Conservation (phyloP, 177 flowering plant genomes). For the Telopea speciosissima region DNA sequence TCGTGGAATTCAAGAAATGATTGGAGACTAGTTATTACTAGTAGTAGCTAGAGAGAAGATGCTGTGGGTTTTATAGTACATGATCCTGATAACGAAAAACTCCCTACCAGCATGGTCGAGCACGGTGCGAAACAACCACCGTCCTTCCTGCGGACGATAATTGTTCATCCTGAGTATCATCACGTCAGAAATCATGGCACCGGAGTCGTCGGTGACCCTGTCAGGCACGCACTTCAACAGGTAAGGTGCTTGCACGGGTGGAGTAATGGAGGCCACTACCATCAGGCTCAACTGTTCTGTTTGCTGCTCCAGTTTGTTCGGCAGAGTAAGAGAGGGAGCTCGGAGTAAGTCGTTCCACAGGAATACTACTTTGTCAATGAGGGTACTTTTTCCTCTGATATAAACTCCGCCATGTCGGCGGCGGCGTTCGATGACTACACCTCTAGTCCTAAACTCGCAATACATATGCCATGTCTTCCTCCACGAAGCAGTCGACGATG, state of each 20-base stretch:
- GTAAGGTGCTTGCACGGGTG: constrained; percentile 89
- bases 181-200: constrained; percentile 91
- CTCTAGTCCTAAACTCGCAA: constrained; percentile 82
- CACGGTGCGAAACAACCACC: constrained; percentile 93
- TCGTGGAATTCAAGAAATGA: too few species aligned
- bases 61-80: constrained; percentile 34
- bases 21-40: too few species aligned
- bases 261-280: constrained; percentile 60
- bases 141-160: constrained; percentile 85
- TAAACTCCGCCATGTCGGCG: constrained; percentile 34
- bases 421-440: constrained; percentile 53
- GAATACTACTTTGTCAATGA: constrained; percentile 25
- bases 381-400: constrained; percentile 30
- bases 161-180: constrained; percentile 67
- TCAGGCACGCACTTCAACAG: constrained; percentile 88
- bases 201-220: constrained; percentile 84
- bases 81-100: constrained; percentile 73
- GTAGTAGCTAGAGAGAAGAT: too few species aligned
- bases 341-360: constrained; percentile 77
- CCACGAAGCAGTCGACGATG: constrained; percentile 43
- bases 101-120: constrained; percentile 89
- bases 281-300: constrained; percentile 16
- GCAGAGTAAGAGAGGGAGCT: constrained; percentile 55
- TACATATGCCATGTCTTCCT: constrained; percentile 59
- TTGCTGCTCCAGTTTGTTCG: constrained; percentile 29